A percentile compares a stretch with the other conserved stretches of the same genome.
These are phyloP conservation scores for Ricinus communis DNA, from an alignment of 345 rosid genomes.

Conservation along the genomic window DNA sequence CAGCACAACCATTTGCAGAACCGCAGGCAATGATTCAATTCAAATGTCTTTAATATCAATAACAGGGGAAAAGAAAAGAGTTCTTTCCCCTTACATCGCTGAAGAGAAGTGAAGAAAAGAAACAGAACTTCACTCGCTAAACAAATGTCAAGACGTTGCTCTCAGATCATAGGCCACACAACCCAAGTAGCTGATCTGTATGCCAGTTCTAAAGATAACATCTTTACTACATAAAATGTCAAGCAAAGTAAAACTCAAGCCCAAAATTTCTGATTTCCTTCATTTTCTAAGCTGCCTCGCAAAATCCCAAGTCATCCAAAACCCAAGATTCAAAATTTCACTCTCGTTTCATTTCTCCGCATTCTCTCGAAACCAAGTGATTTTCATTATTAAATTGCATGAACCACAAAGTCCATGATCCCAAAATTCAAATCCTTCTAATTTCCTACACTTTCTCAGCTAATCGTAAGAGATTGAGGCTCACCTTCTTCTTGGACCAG, in stretches of 20 bases:
- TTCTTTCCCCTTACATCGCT: neutral
- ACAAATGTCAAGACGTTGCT: neutral
- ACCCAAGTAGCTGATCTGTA: neutral
- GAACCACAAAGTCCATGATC: neutral
- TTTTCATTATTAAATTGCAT: neutral
- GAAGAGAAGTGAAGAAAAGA: neutral
- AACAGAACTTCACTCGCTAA: neutral
- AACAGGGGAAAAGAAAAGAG: too few species aligned
- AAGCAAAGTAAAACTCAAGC: neutral
- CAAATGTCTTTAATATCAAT: neutral
- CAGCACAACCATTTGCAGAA: neutral
- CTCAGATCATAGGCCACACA: too few species aligned
- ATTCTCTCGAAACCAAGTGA: conserved; percentile 3
- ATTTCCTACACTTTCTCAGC: conserved; percentile 16
- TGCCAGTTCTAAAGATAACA: neutral
- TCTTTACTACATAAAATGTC: neutral
- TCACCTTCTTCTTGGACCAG: conserved; percentile 60
- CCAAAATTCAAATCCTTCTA: neutral
- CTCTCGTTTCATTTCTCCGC: neutral
- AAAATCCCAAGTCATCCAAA: neutral
- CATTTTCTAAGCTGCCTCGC: neutral
- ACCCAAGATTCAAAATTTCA: conserved; percentile 2
- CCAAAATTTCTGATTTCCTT: neutral
- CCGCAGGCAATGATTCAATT: neutral
- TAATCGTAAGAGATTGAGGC: conserved; percentile 4